Evolutionary conservation across 148 eudicot species (phyloP).

Genomic region (Amaranthus cruentus): DNA sequence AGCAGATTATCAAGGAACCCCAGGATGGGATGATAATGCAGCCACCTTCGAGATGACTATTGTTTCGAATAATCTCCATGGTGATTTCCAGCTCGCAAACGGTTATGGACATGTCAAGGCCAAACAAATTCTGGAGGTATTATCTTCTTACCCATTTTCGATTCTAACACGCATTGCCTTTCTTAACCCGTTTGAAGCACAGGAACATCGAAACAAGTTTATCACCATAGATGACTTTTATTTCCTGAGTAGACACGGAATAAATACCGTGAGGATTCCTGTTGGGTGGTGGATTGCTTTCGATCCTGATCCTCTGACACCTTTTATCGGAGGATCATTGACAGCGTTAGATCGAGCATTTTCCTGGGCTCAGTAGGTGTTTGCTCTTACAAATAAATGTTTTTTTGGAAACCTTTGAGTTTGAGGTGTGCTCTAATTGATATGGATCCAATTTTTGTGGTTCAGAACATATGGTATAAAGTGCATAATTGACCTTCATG

Average conservation of each 20-base stretch:
- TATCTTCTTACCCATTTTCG: not conserved
- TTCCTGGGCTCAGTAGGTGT: slow-evolving; percentile 79
- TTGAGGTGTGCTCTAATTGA: slow-evolving; percentile 5
- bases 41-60: slow-evolving; percentile 76
- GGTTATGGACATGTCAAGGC: slow-evolving; percentile 68
- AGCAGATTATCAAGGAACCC: slow-evolving; percentile 67
- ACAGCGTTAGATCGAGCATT: slow-evolving; percentile 76
- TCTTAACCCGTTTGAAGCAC: slow-evolving; percentile 31
- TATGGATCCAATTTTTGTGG: slow-evolving; percentile 7
- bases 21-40: slow-evolving; percentile 82
- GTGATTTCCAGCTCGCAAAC: slow-evolving; percentile 77
- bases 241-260: slow-evolving; percentile 53
- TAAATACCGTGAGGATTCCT: slow-evolving; percentile 84
- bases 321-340: slow-evolving; percentile 66
- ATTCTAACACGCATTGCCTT: not conserved
- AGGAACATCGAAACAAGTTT: slow-evolving; percentile 68
- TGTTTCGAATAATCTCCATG: slow-evolving; percentile 56
- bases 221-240: slow-evolving; percentile 61
- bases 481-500: slow-evolving; percentile 87
- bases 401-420: not conserved
- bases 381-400: slow-evolving; percentile 1
- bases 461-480: slow-evolving; percentile 58
- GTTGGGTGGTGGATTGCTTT: slow-evolving; percentile 95
- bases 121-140: slow-evolving; percentile 55
- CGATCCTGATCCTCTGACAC: slow-evolving; percentile 79